These are phyloP conservation scores for Mycena vulgaris DNA, from an alignment of 768 basidiomycete genomes.

Conservation along the genomic window DNA sequence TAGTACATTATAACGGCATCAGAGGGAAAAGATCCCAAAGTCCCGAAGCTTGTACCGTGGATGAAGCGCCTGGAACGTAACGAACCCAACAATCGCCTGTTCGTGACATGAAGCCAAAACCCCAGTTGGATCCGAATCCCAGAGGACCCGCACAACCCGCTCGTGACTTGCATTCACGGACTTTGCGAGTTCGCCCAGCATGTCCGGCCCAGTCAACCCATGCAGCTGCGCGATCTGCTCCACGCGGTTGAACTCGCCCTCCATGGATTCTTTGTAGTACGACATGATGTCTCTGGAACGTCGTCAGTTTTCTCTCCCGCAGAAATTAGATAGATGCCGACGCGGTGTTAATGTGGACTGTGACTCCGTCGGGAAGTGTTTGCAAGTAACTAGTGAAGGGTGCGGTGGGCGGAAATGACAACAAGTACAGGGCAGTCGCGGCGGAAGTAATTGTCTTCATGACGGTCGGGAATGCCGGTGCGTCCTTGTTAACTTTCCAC, in stretches of 20 bases:
- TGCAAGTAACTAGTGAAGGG: slow-evolving; percentile 13
- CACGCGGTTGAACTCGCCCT: slow-evolving; percentile 35
- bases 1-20: too few species aligned
- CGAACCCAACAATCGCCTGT: slow-evolving; percentile 16
- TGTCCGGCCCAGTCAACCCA: slow-evolving; percentile 10
- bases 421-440: slow-evolving; percentile 17
- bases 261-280: slow-evolving; percentile 35
- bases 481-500: slow-evolving; percentile 26
- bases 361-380: slow-evolving; percentile 26
- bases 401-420: slow-evolving; percentile 16
- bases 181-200: slow-evolving; percentile 30
- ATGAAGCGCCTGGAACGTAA: slow-evolving; percentile 32
- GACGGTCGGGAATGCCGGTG: slow-evolving; percentile 21
- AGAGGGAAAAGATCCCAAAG: slow-evolving; percentile 20
- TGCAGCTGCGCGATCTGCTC: slow-evolving; percentile 27
- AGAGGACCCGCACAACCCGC: slow-evolving; percentile 18
- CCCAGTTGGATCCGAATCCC: slow-evolving; percentile 17
- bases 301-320: too few species aligned
- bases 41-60: slow-evolving; percentile 34
- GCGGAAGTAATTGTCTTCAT: slow-evolving; percentile 31
- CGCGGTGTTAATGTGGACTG: slow-evolving; percentile 24
- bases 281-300: slow-evolving; percentile 33
- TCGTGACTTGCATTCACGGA: slow-evolving; percentile 15
- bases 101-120: slow-evolving; percentile 17
- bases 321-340: neutral